These are phyloP conservation scores for Yamadazyma jaroonii DNA, from an alignment of 1,139 yeast species.

Conservation along the genomic window DNA sequence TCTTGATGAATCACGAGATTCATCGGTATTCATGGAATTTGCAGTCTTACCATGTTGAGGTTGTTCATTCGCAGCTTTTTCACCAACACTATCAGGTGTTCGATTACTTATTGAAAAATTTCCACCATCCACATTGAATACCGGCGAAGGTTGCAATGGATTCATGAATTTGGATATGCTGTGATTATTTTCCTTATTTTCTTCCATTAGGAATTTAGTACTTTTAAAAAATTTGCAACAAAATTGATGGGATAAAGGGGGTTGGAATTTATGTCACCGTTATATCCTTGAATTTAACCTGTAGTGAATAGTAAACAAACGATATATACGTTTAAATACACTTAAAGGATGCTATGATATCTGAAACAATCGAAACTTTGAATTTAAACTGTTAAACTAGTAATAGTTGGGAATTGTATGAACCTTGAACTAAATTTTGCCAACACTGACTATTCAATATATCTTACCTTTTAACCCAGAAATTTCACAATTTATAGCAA, in stretches of 20 bases:
- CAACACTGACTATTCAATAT: background rate
- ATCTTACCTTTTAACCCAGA: background rate
- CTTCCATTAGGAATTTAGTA: background rate
- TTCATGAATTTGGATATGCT: background rate
- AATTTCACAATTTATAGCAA: background rate
- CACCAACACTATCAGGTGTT: background rate
- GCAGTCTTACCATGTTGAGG: background rate
- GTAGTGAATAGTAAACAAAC: too few species aligned
- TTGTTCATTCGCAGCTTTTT: conserved; percentile 2
- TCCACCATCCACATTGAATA: background rate
- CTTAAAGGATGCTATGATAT: too few species aligned
- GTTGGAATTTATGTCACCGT: background rate
- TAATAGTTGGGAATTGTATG: background rate
- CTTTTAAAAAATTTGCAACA: background rate
- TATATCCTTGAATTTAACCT: too few species aligned
- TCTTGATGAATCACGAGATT: too few species aligned
- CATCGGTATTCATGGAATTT: background rate
- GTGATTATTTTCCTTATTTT: conserved; percentile 1
- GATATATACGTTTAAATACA: too few species aligned
- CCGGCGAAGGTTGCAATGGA: conserved; percentile 4
- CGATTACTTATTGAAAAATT: background rate
- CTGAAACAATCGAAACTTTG: too few species aligned
- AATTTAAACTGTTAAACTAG: too few species aligned
- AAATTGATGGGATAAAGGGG: background rate
- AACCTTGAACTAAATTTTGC: conserved; percentile 2